Evolutionary conservation across 768 basidiomycete species (phyloP), one percentile per base, ranked within the genome.

Genomic region (Thelephora aurantiotincta): DNA sequence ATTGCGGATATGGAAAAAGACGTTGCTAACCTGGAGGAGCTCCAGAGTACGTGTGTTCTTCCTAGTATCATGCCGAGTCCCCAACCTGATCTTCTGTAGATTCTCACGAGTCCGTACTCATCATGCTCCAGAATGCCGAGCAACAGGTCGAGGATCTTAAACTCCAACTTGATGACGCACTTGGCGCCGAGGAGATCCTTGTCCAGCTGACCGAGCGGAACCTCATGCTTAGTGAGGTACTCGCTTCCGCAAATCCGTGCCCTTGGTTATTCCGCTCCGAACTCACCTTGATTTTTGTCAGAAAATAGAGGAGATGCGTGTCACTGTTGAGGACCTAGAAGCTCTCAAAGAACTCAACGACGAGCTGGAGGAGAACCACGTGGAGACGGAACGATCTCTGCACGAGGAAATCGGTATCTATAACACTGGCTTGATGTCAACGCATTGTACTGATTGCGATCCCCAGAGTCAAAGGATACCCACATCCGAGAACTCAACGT

Each of bases 251-350:
- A 9, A n/a, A n/a, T 19, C 19, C 20, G 36, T 20, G 38, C 41
- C 26, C 30, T 33, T 36, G 26, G 26, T 30, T 9, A 30, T 42
- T 45, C 33, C 47, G 9, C 38, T 19, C 14, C 35, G 30, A 9
- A 34, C 43, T 23, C 37, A 33, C 13, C 30, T 48, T 13, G 14
- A 35, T 7, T 20, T 43, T 30, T 34, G 19, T 4, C 56, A 93
- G 88, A 93, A 92, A 78, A 91, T 97, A 53, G 96, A 98, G 60
- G 92, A 97, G 64, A 93, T 97, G 86, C 77, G 90, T 11, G 82
- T 89, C 47, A 88, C 87, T 0, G 90, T 98, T 47, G 94, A 98
- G 61, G 96, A 99, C 57, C 77, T 97, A 3, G 96, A 99, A 59
- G 79, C 92, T 11, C 75, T 99, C 36, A 88, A 93, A 59, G 96